Evolutionary conservation across 2,329 filamentous ascomycete genomes (phyloP).

Genomic region (Septoria linicola): DNA sequence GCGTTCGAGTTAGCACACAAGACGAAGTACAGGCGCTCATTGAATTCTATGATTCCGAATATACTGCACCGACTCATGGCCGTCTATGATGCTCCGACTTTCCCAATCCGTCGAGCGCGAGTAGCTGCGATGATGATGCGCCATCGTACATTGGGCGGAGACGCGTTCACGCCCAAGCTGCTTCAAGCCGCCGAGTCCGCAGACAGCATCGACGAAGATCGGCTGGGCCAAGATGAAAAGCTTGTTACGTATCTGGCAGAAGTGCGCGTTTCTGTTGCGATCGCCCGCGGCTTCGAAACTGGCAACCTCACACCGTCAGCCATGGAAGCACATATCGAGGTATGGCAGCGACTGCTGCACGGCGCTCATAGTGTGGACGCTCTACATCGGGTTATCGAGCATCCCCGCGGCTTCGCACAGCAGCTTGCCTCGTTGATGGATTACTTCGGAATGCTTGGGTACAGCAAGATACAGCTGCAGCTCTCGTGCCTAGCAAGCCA

Average conservation of each 20-base stretch:
- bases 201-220: conserved; percentile 8
- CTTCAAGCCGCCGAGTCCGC: conserved; percentile 16
- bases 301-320: conserved; percentile 25
- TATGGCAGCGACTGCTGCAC: conserved; percentile 43
- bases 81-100: conserved; percentile 22
- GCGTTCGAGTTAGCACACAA: conserved; percentile 28
- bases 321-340: conserved; percentile 36
- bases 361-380: conserved; percentile 37
- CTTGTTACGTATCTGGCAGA: conserved; percentile 39
- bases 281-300: conserved; percentile 30
- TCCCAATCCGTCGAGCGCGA: conserved; percentile 36
- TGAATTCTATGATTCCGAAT: conserved; percentile 24
- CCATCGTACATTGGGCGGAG: conserved; percentile 27
- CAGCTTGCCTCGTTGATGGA: conserved; percentile 56
- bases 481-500: conserved; percentile 19
- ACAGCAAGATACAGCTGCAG: conserved; percentile 41
- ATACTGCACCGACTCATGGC: conserved; percentile 24
- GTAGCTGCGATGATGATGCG: conserved; percentile 27
- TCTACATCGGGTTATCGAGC: conserved; percentile 50
- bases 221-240: conserved; percentile 36
- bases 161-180: conserved; percentile 22
- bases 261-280: conserved; percentile 38
- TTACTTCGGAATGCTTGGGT: conserved; percentile 58
- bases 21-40: conserved; percentile 21
- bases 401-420: conserved; percentile 49